A percentile compares a stretch with the other conserved stretches of the same genome.
Conservation (phyloP, 106 monocot genomes). For the Gastrodia elata region DNA sequence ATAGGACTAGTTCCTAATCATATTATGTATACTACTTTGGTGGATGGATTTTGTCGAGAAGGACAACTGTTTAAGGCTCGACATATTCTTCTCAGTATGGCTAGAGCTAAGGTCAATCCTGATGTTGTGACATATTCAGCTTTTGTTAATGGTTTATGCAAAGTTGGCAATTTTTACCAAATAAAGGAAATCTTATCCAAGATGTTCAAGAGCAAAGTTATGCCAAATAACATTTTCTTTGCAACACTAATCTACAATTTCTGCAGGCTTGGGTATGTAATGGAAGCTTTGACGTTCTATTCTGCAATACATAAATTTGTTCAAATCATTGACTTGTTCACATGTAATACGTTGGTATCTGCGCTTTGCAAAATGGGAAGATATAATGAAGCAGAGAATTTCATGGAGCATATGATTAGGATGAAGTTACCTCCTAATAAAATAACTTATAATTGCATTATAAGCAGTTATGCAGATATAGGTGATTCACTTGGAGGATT, state of each 20-base stretch:
- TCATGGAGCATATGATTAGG: constrained; percentile 56
- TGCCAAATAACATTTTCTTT: constrained; percentile 39
- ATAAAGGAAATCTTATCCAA: constrained; percentile 32
- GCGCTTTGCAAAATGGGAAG: constrained; percentile 36
- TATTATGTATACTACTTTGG: constrained; percentile 48
- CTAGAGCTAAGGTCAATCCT: constrained; percentile 34
- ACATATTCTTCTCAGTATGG: constrained; percentile 32
- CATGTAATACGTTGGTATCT: constrained; percentile 39
- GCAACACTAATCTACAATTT: constrained; percentile 36
- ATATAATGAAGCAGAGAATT: constrained; percentile 46
- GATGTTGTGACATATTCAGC: constrained; percentile 68
- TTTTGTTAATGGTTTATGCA: constrained; percentile 52
- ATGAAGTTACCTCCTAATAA: constrained; percentile 27
- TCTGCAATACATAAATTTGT: constrained; percentile 22
- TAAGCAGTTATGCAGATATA: constrained; percentile 39
- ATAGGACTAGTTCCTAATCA: constrained; percentile 29
- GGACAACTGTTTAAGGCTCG: constrained; percentile 35
- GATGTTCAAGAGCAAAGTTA: constrained; percentile 48
- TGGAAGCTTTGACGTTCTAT: constrained; percentile 45
- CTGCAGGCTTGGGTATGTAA: constrained; percentile 38
- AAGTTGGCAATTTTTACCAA: constrained; percentile 21
- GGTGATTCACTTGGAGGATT: constrained; percentile 40
- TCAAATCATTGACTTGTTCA: constrained; percentile 24
- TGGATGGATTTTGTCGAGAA: constrained; percentile 52
- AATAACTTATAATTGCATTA: constrained; percentile 41